Conservation (phyloP, 1,284 basidiomycete genomes). For the Trichosporon asahii region DNA sequence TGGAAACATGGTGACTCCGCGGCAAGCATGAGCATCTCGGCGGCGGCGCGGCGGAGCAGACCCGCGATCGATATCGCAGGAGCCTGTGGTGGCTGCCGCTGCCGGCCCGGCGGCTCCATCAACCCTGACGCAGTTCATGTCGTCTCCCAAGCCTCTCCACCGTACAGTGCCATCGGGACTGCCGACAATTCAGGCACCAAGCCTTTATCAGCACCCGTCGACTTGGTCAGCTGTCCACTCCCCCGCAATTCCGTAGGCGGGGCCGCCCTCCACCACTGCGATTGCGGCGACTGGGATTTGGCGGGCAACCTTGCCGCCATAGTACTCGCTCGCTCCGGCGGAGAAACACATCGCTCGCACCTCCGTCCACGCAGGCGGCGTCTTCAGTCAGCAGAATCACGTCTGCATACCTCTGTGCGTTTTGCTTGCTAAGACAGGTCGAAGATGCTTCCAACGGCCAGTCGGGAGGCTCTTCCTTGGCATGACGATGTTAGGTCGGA, state of each 20-base stretch:
- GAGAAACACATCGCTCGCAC: neutral
- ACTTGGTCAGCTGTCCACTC: neutral
- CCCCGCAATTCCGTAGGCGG: neutral
- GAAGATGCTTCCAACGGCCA: neutral
- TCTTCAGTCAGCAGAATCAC: neutral
- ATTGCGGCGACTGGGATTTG: neutral
- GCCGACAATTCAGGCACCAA: conserved; percentile 1
- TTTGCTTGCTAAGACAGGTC: neutral
- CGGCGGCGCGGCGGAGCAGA: neutral
- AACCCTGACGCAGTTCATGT: neutral
- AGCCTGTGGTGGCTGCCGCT: neutral
- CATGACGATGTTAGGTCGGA: neutral
- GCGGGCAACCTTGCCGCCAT: neutral
- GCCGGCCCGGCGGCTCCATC: neutral
- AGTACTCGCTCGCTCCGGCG: neutral
- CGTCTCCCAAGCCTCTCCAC: neutral
- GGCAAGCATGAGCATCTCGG: neutral
- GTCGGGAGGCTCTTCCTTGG: neutral
- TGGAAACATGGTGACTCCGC: too few relatives aligned
- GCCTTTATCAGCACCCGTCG: neutral
- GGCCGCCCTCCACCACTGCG: neutral
- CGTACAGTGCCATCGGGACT: neutral
- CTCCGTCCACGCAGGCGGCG: neutral
- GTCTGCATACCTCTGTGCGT: too few relatives aligned
- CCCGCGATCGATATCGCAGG: too few relatives aligned